Conservation (phyloP, 495 filamentous ascomycete genomes). For the Podospora australis region DNA sequence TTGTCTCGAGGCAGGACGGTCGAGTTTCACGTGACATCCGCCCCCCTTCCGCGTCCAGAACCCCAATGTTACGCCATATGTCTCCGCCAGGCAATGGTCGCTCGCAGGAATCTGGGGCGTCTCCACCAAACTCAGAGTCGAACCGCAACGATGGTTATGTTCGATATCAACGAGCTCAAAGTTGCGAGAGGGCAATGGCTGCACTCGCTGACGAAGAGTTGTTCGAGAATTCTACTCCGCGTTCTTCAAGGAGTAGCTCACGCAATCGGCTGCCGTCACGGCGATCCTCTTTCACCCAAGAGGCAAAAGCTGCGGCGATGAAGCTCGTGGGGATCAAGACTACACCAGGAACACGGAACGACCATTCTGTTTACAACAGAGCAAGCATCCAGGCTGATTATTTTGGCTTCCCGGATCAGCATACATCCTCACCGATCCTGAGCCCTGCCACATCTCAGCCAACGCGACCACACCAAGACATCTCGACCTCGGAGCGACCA, state of each 20-base stretch:
- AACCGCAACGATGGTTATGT: conserved; percentile 13
- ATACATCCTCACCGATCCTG: no score
- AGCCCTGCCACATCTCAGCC: neutral
- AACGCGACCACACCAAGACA: neutral
- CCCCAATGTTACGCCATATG: conserved; percentile 24
- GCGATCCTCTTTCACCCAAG: conserved; percentile 23
- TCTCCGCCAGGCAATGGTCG: conserved; percentile 14
- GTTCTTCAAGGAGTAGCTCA: conserved; percentile 18
- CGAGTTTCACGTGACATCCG: conserved; percentile 18
- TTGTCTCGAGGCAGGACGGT: conserved; percentile 1
- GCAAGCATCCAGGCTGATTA: conserved; percentile 17
- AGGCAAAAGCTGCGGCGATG: conserved; percentile 24
- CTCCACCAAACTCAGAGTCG: conserved; percentile 4
- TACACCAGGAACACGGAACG: conserved; percentile 8
- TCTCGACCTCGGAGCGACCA: conserved; percentile 6
- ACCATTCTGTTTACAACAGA: neutral
- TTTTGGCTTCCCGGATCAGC: conserved; percentile 20
- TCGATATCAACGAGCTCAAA: conserved; percentile 20
- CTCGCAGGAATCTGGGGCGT: no score
- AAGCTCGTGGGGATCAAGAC: conserved; percentile 20
- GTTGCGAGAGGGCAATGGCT: conserved; percentile 18
- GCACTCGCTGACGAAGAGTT: conserved; percentile 22
- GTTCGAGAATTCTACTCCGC: conserved; percentile 8
- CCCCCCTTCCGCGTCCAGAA: conserved; percentile 30
- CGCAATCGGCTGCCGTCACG: conserved; percentile 14